Evolutionary conservation across 2,329 filamentous ascomycete genomes (phyloP), one percentile per base, ranked within the genome.

Genomic region (Hypoxylon sp.): DNA sequence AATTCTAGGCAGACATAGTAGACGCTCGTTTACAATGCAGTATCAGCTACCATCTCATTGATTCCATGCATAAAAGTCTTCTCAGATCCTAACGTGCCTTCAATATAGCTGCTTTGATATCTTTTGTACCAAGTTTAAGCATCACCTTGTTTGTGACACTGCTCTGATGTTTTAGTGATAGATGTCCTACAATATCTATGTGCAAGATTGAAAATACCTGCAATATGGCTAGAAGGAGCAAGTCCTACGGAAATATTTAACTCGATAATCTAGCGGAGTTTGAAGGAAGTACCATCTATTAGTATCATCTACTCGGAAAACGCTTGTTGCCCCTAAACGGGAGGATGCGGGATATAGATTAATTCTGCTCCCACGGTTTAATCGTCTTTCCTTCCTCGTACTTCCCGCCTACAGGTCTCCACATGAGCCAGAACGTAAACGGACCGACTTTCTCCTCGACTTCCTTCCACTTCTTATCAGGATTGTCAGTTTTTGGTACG

Each of bases 381-480:
- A 65, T 5, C 35, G 72, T 66, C 58, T 68, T 63, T n/a, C 67
- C 64, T 14, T 71, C 68, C 56, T 65, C 62, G 11, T 68, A 63
- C 2, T 53, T 59, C 50, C 66, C 69, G 5, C 64, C 62, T 54
- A 61, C 62, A 3, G 68, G 61, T 42, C 65, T 64, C 65, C 67
- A 65, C 73, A 74, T 74, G n/a, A 72, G 58, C 57, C 60, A 73
- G n/a, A 63, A 75, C 2, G 68, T 72, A n/a, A 71, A 72, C 1
- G 79, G 79, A 0, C 80, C 77, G 19, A 84, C 80, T 69, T 83
- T 80, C 1, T 81, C 75, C 42, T 85, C 82, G 0, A 70, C 42
- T 31, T 72, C 68, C 42, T 70, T 73, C 74, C 75, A 76, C 2
- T 60, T 39, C 1, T 74, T 72, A 50, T 77, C 74, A 1, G 72